Base-by-base conservation (phyloP, 805 yeast species). In the Candida nanaspora region DNA sequence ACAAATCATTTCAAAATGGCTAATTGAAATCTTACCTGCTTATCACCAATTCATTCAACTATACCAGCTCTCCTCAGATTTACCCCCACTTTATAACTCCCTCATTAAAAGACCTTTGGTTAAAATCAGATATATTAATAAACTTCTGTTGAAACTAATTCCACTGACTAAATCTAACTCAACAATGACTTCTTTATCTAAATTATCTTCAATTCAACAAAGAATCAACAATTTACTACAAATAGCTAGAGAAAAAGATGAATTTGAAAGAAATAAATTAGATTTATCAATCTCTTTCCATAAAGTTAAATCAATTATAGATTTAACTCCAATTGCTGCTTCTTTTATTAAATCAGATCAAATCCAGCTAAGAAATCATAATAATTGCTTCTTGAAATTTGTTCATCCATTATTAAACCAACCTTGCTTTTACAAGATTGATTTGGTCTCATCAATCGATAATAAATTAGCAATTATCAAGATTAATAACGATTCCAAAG, bases 61-160 rank as follows among this genome's bases (percentile, higher is more conserved):
- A 14, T 61, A 59, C 46, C 47, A 39, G 28, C 29, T 55, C 16
- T 53, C 44, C 27, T 35, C 46, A 4, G 46, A 46, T 31, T 59
- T 57, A 29, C 37, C 62, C 1, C 44, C 52, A 7, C 42, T 52
- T 2, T 66, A 62, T 41, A 40, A 56, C 20, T 42, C 44, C 15
- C 42, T 59, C 6, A 56, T 60, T 38, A 49, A 59, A 38, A 47
- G 55, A 35, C 68, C 68, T 9, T 37, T 63, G 27, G 46, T 55
- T 27, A 50, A 61, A 42, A 40, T 62, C n/a, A 42, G 56, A 6
- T 50, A 52, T 23, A 37, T 63, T 20, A 46, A 44, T 16, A 53
- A 49, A 33, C 47, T 57, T 26, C 40, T 55, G 11, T 32, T 38
- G n/a, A 45, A 46, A 15, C 33, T 59, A 14, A 48, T 47, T 34